phyloP scores from a whole-genome alignment of 345 rosid species.

The Hevea brasiliensis region DNA sequence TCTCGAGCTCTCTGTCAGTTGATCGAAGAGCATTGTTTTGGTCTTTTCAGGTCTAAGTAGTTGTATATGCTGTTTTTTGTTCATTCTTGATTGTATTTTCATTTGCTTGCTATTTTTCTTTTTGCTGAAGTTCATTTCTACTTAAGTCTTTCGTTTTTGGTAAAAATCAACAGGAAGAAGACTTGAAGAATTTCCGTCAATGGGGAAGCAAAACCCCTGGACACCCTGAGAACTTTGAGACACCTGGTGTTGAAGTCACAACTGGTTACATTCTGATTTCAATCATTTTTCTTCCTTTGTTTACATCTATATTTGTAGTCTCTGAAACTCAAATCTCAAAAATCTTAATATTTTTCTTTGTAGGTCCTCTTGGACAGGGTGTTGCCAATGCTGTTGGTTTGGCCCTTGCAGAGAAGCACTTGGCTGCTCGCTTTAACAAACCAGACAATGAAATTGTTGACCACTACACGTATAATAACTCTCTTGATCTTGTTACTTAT shows the following conservation, averaged over 20 bases:
- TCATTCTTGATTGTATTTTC: neutral
- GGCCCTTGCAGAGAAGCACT: conserved; percentile 91
- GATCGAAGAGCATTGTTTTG: neutral
- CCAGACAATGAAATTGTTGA: conserved; percentile 75
- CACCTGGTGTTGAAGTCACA: conserved; percentile 97
- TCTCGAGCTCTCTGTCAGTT: neutral
- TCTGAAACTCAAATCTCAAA: neutral
- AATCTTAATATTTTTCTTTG: conserved; percentile 5
- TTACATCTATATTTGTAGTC: neutral
- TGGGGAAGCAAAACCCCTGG: conserved; percentile 99
- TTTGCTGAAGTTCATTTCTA: neutral
- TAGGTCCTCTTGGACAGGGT: conserved; percentile 98
- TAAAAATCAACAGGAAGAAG: conserved; percentile 68
- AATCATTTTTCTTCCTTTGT: neutral
- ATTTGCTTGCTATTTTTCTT: neutral
- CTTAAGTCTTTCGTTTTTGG: conserved; percentile 6
- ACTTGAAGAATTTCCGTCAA: conserved; percentile 84
- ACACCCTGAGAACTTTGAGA: conserved; percentile 99
- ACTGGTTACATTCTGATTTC: conserved; percentile 58
- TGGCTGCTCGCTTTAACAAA: conserved; percentile 90
- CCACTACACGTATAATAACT: conserved; percentile 71
- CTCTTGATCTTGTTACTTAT: neutral
- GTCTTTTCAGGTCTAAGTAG: neutral
- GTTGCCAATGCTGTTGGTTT: conserved; percentile 89
- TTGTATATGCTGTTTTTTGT: no score